Percentiles rank a stretch among this genome's conserved stretches.
Conservation (phyloP, 257 asterid genomes). For the Solanum sejunctum region DNA sequence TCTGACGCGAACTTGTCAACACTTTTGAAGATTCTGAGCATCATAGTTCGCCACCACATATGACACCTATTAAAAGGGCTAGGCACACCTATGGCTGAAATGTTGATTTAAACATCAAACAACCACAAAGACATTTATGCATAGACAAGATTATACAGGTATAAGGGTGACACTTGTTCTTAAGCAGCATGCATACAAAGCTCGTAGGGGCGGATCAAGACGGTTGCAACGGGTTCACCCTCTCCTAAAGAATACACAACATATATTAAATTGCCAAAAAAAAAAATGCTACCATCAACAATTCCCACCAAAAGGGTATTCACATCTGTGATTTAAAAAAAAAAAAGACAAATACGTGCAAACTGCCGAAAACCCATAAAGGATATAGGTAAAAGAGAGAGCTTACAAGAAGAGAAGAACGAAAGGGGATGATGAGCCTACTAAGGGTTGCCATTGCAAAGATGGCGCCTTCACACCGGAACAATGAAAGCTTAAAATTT, state of each 20-base stretch:
- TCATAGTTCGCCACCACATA: background rate
- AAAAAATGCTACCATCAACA: background rate
- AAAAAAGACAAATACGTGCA: background rate
- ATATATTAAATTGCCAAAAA: background rate
- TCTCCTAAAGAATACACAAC: background rate
- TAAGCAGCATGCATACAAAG: background rate
- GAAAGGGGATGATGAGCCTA: conserved; percentile 21
- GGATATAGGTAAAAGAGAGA: background rate
- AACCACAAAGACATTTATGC: background rate
- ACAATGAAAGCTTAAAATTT: background rate
- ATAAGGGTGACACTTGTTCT: background rate
- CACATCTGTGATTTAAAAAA: background rate
- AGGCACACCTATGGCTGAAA: background rate
- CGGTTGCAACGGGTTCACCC: background rate
- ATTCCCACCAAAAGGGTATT: background rate
- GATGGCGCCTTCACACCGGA: background rate
- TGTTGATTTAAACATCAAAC: background rate
- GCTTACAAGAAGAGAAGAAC: conserved; percentile 30
- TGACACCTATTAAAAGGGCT: background rate
- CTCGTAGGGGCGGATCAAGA: background rate
- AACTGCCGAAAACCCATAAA: background rate
- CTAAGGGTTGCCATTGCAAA: conserved; percentile 30
- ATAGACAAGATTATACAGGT: background rate
- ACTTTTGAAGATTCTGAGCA: background rate
- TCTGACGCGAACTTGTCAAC: background rate